Evolutionary conservation across 306 rosid genomes (phyloP).

Genomic region (Quercus glauca): DNA sequence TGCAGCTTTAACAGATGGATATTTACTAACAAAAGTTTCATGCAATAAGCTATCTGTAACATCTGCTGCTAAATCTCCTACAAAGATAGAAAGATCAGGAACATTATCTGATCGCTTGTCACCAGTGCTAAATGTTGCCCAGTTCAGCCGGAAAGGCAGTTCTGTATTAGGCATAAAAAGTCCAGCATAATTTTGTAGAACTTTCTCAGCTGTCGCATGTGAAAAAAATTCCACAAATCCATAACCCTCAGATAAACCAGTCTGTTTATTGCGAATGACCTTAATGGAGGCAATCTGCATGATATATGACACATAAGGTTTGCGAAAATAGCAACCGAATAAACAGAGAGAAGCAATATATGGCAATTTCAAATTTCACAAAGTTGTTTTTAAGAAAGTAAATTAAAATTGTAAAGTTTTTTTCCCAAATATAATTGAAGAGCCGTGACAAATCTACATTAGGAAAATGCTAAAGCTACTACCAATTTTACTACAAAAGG

Average conservation of each 20-base stretch:
- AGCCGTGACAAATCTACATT: background rate
- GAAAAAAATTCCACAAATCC: slow-evolving; percentile 88
- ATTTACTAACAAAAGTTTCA: slow-evolving; percentile 72
- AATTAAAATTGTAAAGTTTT: background rate
- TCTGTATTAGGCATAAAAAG: slow-evolving; percentile 81
- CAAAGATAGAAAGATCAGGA: slow-evolving; percentile 91
- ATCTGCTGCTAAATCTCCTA: slow-evolving; percentile 95
- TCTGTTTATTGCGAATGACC: slow-evolving; percentile 92
- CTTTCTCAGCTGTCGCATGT: slow-evolving; percentile 80
- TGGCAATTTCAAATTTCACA: background rate
- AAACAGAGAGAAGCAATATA: background rate
- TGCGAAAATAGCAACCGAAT: background rate
- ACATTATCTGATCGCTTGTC: slow-evolving; percentile 84
- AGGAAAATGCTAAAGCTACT: too few species aligned
- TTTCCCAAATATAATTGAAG: background rate
- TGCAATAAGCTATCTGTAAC: slow-evolving; percentile 79
- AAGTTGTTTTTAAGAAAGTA: background rate
- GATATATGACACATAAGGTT: background rate
- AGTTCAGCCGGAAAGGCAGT: slow-evolving; percentile 86
- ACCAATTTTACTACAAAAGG: too few species aligned
- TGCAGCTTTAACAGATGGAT: slow-evolving; percentile 88
- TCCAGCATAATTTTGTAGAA: slow-evolving; percentile 64
- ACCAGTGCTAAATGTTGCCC: slow-evolving; percentile 91
- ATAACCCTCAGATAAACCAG: slow-evolving; percentile 84
- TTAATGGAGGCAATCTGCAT: slow-evolving; percentile 75